phyloP scores from a whole-genome alignment of 768 basidiomycete species.

The Amanita pseudoporphyria region DNA sequence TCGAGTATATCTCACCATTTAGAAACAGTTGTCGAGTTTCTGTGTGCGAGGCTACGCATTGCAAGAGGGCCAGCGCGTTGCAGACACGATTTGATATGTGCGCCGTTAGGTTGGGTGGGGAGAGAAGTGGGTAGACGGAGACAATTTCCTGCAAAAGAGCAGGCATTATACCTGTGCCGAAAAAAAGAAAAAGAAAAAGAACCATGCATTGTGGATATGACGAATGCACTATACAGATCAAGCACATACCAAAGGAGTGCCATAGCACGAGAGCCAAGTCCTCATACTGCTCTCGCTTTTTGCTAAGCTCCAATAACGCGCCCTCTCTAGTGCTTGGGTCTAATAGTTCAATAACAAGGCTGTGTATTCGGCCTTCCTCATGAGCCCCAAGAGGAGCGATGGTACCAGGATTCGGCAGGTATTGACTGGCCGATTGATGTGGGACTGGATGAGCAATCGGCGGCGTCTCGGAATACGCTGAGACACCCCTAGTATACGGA shows the following conservation, averaged over 20 bases:
- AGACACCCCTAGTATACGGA: slow-evolving; percentile 45
- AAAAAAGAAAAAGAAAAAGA: no score
- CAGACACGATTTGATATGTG: slow-evolving; percentile 98
- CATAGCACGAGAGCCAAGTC: slow-evolving; percentile 95
- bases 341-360: slow-evolving; percentile 80
- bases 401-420: slow-evolving; percentile 23
- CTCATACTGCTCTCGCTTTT: slow-evolving; percentile 98
- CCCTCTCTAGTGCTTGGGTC: slow-evolving; percentile 78
- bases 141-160: slow-evolving; percentile 96
- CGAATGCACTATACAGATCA: slow-evolving; percentile 12
- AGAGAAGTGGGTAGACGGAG: slow-evolving; percentile 92
- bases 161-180: slow-evolving; percentile 91
- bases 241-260: slow-evolving; percentile 83
- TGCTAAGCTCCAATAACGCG: slow-evolving; percentile 91
- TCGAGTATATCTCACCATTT: slow-evolving; percentile 50
- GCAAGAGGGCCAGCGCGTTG: slow-evolving; percentile 94
- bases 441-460: slow-evolving; percentile 49
- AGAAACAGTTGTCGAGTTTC: slow-evolving; percentile 95
- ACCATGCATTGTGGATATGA: neutral
- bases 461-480: slow-evolving; percentile 56
- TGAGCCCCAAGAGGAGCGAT: slow-evolving; percentile 28
- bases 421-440: slow-evolving; percentile 34
- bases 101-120: slow-evolving; percentile 92
- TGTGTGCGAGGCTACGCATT: slow-evolving; percentile 96
- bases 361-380: slow-evolving; percentile 73